These are phyloP conservation scores for Yamadazyma membranifaciens DNA, from an alignment of 1,139 yeast species.

Conservation along the genomic window DNA sequence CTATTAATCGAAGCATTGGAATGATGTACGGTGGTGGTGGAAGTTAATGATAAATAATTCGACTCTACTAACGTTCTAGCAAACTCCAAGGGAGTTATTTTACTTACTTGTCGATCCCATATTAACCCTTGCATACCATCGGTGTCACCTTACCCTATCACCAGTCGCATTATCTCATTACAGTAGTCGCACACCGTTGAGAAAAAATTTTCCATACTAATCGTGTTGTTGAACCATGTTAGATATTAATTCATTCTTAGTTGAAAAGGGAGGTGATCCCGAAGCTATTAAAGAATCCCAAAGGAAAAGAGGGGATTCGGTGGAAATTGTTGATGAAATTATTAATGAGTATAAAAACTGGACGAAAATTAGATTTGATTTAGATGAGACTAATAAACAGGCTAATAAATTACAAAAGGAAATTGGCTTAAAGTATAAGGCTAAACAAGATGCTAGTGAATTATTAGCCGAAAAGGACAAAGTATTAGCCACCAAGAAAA, in stretches of 20 bases:
- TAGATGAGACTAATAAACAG: slow-evolving; percentile 85
- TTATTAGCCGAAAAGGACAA: slow-evolving; percentile 78
- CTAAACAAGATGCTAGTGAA: slow-evolving; percentile 90
- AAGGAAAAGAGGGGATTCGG: slow-evolving; percentile 90
- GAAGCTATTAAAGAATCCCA: slow-evolving; percentile 85
- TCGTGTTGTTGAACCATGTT: slow-evolving; percentile 55
- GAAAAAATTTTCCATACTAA: not conserved
- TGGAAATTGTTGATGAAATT: slow-evolving; percentile 93
- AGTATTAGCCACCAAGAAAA: slow-evolving; percentile 67
- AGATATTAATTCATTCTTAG: slow-evolving; percentile 86
- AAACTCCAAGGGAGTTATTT: slow-evolving; percentile 32
- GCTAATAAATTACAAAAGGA: slow-evolving; percentile 88
- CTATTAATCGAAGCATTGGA: slow-evolving; percentile 57
- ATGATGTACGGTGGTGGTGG: slow-evolving; percentile 16
- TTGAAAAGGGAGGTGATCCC: slow-evolving; percentile 96
- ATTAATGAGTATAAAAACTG: slow-evolving; percentile 87
- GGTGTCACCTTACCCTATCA: not conserved
- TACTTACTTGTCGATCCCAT: slow-evolving; percentile 31
- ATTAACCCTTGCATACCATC: slow-evolving; percentile 37
- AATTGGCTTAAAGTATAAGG: slow-evolving; percentile 88
- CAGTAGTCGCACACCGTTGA: not conserved
- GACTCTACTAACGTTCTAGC: slow-evolving; percentile 42
- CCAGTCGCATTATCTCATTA: not conserved
- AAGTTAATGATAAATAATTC: slow-evolving; percentile 19
- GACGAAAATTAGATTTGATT: slow-evolving; percentile 88